Percentiles rank a stretch among this genome's conserved stretches.
These are phyloP conservation scores for Bacidia gigantensis DNA, from an alignment of 495 filamentous ascomycete species.

Conservation along the genomic window DNA sequence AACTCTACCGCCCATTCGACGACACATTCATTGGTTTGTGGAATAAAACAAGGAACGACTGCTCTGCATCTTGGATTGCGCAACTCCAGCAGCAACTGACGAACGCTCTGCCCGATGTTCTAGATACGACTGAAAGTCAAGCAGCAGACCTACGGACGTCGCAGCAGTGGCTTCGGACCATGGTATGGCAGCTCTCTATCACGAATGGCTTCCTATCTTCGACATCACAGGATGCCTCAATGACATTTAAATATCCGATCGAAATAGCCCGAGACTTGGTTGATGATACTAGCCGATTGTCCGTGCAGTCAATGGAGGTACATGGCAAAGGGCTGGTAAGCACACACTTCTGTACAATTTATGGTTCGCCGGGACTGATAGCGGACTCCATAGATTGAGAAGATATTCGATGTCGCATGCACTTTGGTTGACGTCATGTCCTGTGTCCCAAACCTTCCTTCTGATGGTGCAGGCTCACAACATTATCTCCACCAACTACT, in stretches of 20 bases:
- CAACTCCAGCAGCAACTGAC: constrained; percentile 52
- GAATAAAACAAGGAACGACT: constrained; percentile 53
- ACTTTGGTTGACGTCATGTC: constrained; percentile 61
- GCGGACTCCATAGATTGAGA: constrained; percentile 43
- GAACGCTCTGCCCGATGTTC: constrained; percentile 46
- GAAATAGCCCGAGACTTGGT: constrained; percentile 56
- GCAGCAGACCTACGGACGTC: constrained; percentile 55
- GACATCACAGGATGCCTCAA: constrained; percentile 35
- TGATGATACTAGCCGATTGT: constrained; percentile 50
- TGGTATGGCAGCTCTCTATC: constrained; percentile 58
- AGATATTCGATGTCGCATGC: constrained; percentile 62
- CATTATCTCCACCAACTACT: constrained; percentile 61
- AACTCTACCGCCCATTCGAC: constrained; percentile 60
- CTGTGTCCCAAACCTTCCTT: constrained; percentile 41
- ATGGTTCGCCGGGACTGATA: no score
- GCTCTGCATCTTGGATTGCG: constrained; percentile 42
- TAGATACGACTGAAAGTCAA: constrained; percentile 52
- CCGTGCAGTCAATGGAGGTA: constrained; percentile 52
- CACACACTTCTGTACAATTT: no score
- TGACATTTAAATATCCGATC: constrained; percentile 59
- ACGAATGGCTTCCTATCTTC: constrained; percentile 41
- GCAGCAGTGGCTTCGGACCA: constrained; percentile 75
- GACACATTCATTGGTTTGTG: constrained; percentile 54
- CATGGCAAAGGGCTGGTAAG: constrained; percentile 59
- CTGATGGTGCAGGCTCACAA: constrained; percentile 51